Base-by-base conservation (phyloP, 306 rosid genomes). In the Hylodesmum podocarpum region DNA sequence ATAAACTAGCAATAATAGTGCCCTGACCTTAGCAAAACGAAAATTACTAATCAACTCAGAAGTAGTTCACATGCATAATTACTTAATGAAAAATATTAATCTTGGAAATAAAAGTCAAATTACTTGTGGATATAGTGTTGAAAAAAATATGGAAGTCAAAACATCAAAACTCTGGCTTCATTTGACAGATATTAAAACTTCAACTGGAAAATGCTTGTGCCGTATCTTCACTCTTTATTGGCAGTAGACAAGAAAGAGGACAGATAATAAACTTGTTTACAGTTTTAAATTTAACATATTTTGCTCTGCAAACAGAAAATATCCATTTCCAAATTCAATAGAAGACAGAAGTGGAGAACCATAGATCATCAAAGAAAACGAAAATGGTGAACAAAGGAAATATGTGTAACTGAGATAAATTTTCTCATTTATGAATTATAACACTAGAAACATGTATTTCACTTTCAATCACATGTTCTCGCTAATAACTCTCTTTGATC, bases 111-210 rank as follows among this genome's bases (percentile, higher is more conserved):
- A 15, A 31, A 65, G 14, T 72, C 24, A 57, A 73, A 58, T 9
- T 41, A 47, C 19, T 28, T 66, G 27, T 10, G 6, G 14, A 21
- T 8, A 21, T 0, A 12, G 62, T 54, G 62, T 12, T 11, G 24
- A 62, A 66, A 61, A 61, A 67, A 36, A 25, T 28, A 5, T 22
- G 43, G 39, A 18, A 53, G 29, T 77, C 3, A 13, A 41, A 64
- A 72, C 74, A 80, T 53, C 62, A 73, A 71, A 40, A 31, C 34
- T 13, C 59, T 29, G 44, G 25, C 47, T 72, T 62, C 10, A 40
- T 72, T 43, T 31, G 55, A 57, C 21, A 55, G 65, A 18, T 36
- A 53, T 16, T 16, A 33, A 66, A 73, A 41, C 58, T 18, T 66
- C 47, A 33, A n/a, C 21, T 34, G 16, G 16, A 54, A 21, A 41